These are phyloP conservation scores for Plasmodiophora brassicae DNA, from an alignment of 208 protist genomes.

Conservation along the genomic window DNA sequence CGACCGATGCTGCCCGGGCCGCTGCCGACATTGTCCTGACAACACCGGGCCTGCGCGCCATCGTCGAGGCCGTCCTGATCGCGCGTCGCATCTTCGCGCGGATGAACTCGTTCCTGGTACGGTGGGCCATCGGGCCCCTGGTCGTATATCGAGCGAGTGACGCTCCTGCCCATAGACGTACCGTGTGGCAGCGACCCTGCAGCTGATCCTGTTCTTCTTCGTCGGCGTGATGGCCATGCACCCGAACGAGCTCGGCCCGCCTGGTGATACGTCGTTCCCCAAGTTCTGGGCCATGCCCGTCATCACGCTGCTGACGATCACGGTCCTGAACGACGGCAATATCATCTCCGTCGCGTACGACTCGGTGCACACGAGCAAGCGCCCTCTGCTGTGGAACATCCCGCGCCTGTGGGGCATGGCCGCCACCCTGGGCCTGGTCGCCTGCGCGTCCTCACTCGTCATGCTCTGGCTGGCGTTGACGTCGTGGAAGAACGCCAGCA, in stretches of 20 bases:
- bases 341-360: constrained; percentile 24
- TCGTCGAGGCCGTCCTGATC: constrained; percentile 53
- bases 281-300: constrained; percentile 21
- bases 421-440: not conserved
- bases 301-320: not conserved
- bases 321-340: constrained; percentile 3
- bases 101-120: not conserved
- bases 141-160: not conserved
- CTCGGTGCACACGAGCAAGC: not conserved
- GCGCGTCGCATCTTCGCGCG: constrained; percentile 85
- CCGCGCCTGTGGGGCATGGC: not conserved
- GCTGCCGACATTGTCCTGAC: constrained; percentile 86
- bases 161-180: not conserved
- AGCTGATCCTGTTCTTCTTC: constrained; percentile 30
- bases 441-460: not conserved
- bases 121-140: not conserved
- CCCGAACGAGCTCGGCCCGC: no score
- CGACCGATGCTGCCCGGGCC: constrained; percentile 78
- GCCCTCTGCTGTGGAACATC: not conserved
- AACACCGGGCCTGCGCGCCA: constrained; percentile 48
- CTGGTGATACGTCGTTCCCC: not conserved
- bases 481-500: no score
- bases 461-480: not conserved
- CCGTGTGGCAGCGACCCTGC: not conserved
- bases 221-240: not conserved